Percentiles rank a stretch among this genome's conserved stretches.
Conservation (phyloP, 768 basidiomycete genomes). For the Mycena rebaudengoi region DNA sequence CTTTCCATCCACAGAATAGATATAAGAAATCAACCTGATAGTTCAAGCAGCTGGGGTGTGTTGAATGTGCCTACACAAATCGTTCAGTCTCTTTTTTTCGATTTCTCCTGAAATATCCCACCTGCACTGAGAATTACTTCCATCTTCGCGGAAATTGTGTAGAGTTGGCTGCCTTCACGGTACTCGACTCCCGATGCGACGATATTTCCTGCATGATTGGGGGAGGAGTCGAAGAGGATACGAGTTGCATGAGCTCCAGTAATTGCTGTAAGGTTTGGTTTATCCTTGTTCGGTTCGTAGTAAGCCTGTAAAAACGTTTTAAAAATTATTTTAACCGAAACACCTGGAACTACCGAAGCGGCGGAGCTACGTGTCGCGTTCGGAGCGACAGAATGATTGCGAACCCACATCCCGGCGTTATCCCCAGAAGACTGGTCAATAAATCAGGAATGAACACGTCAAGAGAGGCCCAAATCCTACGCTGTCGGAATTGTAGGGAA, state of each 20-base stretch:
- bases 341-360: constrained; percentile 11
- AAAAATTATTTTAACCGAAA: too few relatives aligned
- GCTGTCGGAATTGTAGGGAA: constrained; percentile 10
- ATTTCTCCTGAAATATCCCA: constrained; percentile 2
- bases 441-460: too few relatives aligned
- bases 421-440: constrained; percentile 24
- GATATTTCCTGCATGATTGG: not conserved
- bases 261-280: constrained; percentile 37
- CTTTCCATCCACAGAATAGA: too few relatives aligned
- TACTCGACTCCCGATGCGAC: constrained; percentile 34
- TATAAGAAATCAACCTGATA: constrained; percentile 29
- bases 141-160: constrained; percentile 36
- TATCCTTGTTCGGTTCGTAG: constrained; percentile 58
- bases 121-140: constrained; percentile 59
- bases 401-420: constrained; percentile 27
- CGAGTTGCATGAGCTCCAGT: constrained; percentile 34
- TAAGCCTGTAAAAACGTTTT: too few relatives aligned
- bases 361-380: constrained; percentile 1
- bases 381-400: not conserved
- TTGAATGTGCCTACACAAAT: constrained; percentile 35
- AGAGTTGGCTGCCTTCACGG: constrained; percentile 22
- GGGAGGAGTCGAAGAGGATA: constrained; percentile 22
- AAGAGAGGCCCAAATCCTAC: not conserved
- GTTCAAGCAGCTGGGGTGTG: constrained; percentile 40
- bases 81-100: not conserved